Evolutionary conservation across 805 yeast species (phyloP).

Genomic region (Ogataea kodamae): DNA sequence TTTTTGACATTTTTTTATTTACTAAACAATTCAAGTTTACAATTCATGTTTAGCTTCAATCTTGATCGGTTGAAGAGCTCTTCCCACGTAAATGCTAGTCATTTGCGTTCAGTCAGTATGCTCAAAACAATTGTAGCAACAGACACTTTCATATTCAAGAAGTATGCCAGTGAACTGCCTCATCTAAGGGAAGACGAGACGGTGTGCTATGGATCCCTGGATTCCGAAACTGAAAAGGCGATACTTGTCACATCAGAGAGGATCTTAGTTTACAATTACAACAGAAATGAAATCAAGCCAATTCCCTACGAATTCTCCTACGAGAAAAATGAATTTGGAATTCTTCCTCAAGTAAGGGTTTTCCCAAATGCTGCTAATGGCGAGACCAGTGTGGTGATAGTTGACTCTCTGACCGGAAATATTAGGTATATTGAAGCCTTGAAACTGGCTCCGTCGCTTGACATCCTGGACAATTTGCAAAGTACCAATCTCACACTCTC

Average conservation of each 20-base stretch:
- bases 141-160: constrained; percentile 53
- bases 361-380: constrained; percentile 53
- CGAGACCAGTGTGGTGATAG: constrained; percentile 67
- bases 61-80: constrained; percentile 9
- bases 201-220: constrained; percentile 18
- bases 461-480: constrained; percentile 32
- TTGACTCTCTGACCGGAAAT: constrained; percentile 56
- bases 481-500: constrained; percentile 39
- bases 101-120: not conserved
- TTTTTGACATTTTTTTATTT: constrained; percentile 5
- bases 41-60: constrained; percentile 9
- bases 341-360: constrained; percentile 52
- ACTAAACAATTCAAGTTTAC: constrained; percentile 6
- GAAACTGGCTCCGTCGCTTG: constrained; percentile 61
- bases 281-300: constrained; percentile 58
- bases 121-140: constrained; percentile 54
- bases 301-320: constrained; percentile 51
- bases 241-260: constrained; percentile 42
- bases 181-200: constrained; percentile 32
- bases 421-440: constrained; percentile 72
- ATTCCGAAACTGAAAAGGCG: constrained; percentile 29
- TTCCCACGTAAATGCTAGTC: constrained; percentile 1
- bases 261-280: constrained; percentile 66
- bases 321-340: constrained; percentile 22
- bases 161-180: constrained; percentile 53